Evolutionary conservation across 805 yeast species (phyloP).

Genomic region (Scheffersomyces ergatensis): DNA sequence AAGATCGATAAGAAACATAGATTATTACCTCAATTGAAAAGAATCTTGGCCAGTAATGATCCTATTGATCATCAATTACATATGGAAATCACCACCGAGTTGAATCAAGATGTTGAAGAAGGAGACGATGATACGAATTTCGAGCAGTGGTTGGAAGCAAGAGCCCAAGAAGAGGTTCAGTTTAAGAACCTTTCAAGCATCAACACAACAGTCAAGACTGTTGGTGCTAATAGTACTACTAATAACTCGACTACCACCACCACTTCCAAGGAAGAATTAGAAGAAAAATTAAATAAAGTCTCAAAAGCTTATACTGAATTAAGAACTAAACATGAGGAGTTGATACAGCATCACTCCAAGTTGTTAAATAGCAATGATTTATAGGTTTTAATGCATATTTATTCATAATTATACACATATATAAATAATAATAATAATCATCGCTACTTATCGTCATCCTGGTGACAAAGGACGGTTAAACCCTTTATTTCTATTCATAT

Average conservation of each 20-base stretch:
- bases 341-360: slow-evolving; percentile 49
- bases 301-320: slow-evolving; percentile 59
- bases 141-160: slow-evolving; percentile 47
- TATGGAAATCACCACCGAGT: slow-evolving; percentile 21
- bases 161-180: slow-evolving; percentile 49
- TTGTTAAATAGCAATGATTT: slow-evolving; percentile 18
- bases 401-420: not conserved
- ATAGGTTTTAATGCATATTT: not conserved
- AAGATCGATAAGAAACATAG: slow-evolving; percentile 35
- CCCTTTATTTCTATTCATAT: slow-evolving; percentile 57
- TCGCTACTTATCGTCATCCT: slow-evolving; percentile 12
- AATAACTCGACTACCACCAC: not conserved
- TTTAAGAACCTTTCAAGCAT: slow-evolving; percentile 45
- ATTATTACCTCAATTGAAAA: slow-evolving; percentile 62
- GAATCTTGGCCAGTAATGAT: slow-evolving; percentile 47
- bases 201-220: slow-evolving; percentile 35
- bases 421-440: not conserved
- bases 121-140: slow-evolving; percentile 33
- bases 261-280: slow-evolving; percentile 3
- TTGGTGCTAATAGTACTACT: slow-evolving; percentile 5
- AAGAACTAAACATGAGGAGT: slow-evolving; percentile 57
- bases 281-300: slow-evolving; percentile 43
- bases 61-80: slow-evolving; percentile 44
- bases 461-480: slow-evolving; percentile 58
- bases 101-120: slow-evolving; percentile 6